These are phyloP conservation scores for Thermothelomyces thermophilus DNA, from an alignment of 2,329 filamentous ascomycete genomes.

Conservation along the genomic window DNA sequence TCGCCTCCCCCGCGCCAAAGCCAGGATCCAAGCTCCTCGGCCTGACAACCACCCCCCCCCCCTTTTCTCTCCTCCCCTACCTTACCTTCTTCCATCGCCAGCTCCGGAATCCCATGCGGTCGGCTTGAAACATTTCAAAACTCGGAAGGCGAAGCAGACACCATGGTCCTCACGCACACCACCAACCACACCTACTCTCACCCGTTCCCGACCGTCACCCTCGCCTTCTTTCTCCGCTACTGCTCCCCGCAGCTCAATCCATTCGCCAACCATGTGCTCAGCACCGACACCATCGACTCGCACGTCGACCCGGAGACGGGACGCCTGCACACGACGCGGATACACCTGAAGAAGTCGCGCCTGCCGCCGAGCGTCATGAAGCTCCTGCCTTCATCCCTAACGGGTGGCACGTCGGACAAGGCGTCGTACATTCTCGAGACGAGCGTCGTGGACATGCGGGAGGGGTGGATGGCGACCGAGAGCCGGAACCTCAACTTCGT, in stretches of 20 bases:
- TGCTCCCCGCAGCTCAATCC: constrained; percentile 65
- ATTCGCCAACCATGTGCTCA: constrained; percentile 74
- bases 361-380: constrained; percentile 69
- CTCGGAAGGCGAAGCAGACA: constrained; percentile 22
- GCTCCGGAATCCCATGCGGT: background rate
- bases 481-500: constrained; percentile 77
- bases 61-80: background rate
- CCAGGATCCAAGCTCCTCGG: constrained; percentile 14
- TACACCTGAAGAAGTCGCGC: constrained; percentile 76
- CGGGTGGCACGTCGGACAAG: constrained; percentile 59
- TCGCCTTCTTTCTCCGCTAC: constrained; percentile 85
- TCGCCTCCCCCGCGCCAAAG: constrained; percentile 15
- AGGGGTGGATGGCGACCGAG: constrained; percentile 79
- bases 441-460: constrained; percentile 68
- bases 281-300: constrained; percentile 74
- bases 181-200: constrained; percentile 70
- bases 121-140: background rate
- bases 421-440: constrained; percentile 77
- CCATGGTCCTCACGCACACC: constrained; percentile 57
- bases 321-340: constrained; percentile 67
- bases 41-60: background rate
- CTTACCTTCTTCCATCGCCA: background rate
- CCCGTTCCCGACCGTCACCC: constrained; percentile 76
- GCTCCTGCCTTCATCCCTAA: constrained; percentile 62
- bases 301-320: constrained; percentile 67